Conservation (phyloP, 1,139 yeast genomes). For the Blastobotrys elegans region DNA sequence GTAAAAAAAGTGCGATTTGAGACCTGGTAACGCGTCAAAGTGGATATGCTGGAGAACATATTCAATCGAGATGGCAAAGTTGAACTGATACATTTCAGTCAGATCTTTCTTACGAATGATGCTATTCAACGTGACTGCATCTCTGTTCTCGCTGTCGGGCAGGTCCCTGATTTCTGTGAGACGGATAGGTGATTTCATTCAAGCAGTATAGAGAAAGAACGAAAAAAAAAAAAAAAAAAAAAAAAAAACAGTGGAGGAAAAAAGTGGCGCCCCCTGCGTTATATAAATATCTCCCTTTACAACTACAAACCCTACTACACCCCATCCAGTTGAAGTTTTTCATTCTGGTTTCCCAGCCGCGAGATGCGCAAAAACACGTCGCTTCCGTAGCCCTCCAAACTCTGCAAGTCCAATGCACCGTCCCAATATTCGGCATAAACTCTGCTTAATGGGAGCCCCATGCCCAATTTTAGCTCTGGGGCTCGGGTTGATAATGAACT, state of each 20-base stretch:
- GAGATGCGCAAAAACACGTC: slow-evolving; percentile 79
- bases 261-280: neutral
- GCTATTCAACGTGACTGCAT: slow-evolving; percentile 2
- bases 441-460: slow-evolving; percentile 87
- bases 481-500: slow-evolving; percentile 62
- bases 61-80: slow-evolving; percentile 27
- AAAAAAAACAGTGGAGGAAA: no score
- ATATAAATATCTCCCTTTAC: no score
- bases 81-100: slow-evolving; percentile 28
- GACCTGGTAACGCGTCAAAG: slow-evolving; percentile 15
- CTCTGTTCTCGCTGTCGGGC: neutral
- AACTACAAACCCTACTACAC: slow-evolving; percentile 40
- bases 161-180: slow-evolving; percentile 2
- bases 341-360: slow-evolving; percentile 66
- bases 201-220: no score
- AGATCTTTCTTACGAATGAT: slow-evolving; percentile 7
- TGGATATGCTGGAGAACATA: slow-evolving; percentile 26
- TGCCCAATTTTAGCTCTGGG: slow-evolving; percentile 67
- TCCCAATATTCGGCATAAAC: slow-evolving; percentile 97
- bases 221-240: no score
- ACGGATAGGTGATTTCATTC: slow-evolving; percentile 7
- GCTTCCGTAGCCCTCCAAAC: slow-evolving; percentile 85
- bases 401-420: slow-evolving; percentile 75
- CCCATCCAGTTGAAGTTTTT: slow-evolving; percentile 64
- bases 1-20: slow-evolving; percentile 26